These are phyloP conservation scores for Tausonia pullulans DNA, from an alignment of 1,284 basidiomycete genomes.

Conservation along the genomic window DNA sequence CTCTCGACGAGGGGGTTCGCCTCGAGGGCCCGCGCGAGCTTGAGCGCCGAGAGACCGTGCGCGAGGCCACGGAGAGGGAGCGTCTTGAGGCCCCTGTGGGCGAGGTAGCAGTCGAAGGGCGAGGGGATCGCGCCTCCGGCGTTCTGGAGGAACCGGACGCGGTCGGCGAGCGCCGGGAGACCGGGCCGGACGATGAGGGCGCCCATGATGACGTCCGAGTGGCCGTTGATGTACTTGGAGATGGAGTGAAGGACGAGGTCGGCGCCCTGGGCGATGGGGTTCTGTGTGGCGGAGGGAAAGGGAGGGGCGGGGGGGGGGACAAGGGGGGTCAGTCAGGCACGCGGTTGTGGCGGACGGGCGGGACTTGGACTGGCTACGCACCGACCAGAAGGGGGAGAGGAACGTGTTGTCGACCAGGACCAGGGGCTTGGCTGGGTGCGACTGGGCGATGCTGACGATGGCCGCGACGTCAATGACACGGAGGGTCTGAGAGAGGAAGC, in stretches of 20 bases:
- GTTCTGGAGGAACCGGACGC: conserved; percentile 82
- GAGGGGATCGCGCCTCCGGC: conserved; percentile 35
- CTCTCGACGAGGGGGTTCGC: conserved; percentile 49
- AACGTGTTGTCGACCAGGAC: conserved; percentile 90
- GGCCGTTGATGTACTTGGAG: conserved; percentile 89
- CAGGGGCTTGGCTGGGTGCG: conserved; percentile 46
- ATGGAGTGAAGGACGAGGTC: conserved; percentile 68
- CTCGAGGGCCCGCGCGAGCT: conserved; percentile 57
- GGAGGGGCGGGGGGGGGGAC: conserved; percentile 70
- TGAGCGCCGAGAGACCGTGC: conserved; percentile 73
- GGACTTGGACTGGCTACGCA: too few species aligned
- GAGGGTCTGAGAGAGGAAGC: conserved; percentile 27
- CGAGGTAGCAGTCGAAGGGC: conserved; percentile 82
- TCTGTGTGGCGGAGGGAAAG: conserved; percentile 25
- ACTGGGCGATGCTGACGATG: conserved; percentile 51
- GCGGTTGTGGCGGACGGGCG: conserved; percentile 46
- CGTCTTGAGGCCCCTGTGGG: conserved; percentile 84
- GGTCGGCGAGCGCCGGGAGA: conserved; percentile 39
- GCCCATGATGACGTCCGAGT: conserved; percentile 85
- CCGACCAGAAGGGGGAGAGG: conserved; percentile 76
- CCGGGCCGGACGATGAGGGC: conserved; percentile 50
- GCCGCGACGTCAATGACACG: conserved; percentile 67
- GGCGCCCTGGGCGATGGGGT: conserved; percentile 75
- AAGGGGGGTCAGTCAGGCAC: conserved; percentile 30
- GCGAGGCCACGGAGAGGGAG: conserved; percentile 74